These are phyloP conservation scores for Rubroboletus satanas DNA, from an alignment of 768 basidiomycete species.

Conservation along the genomic window DNA sequence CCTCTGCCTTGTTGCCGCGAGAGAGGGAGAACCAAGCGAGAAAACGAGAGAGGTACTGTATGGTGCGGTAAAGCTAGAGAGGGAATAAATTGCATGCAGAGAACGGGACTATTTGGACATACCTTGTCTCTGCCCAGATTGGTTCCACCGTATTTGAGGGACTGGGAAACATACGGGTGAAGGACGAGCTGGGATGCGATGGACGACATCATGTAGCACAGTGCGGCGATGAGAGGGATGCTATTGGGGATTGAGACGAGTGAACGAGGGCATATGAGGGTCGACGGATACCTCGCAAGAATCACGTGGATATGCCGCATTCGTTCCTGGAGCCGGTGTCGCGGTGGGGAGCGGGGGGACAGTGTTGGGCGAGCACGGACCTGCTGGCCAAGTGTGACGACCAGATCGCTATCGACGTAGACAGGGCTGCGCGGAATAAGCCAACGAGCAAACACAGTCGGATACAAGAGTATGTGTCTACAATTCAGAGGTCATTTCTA, in stretches of 20 bases:
- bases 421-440: neutral
- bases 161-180: conserved; percentile 75
- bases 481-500: too few relatives aligned
- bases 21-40: conserved; percentile 77
- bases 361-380: neutral
- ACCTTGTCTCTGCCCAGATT: conserved; percentile 93
- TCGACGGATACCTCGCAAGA: conserved; percentile 5
- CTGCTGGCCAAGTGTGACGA: neutral
- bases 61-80: conserved; percentile 73
- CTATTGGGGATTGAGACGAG: neutral
- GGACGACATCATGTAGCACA: conserved; percentile 26
- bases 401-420: neutral
- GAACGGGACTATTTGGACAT: conserved; percentile 3
- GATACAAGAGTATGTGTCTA: too few relatives aligned
- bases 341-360: neutral
- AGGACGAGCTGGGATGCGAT: conserved; percentile 76
- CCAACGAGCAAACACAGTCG: neutral
- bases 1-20: conserved; percentile 66
- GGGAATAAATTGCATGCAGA: neutral
- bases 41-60: conserved; percentile 90
- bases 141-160: conserved; percentile 72
- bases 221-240: conserved; percentile 12
- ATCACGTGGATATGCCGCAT: conserved; percentile 30
- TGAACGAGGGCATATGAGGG: neutral
- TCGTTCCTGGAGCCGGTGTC: neutral